Base-by-base conservation (phyloP, 2,329 filamentous ascomycete genomes). In the Colletotrichum plurivorum region DNA sequence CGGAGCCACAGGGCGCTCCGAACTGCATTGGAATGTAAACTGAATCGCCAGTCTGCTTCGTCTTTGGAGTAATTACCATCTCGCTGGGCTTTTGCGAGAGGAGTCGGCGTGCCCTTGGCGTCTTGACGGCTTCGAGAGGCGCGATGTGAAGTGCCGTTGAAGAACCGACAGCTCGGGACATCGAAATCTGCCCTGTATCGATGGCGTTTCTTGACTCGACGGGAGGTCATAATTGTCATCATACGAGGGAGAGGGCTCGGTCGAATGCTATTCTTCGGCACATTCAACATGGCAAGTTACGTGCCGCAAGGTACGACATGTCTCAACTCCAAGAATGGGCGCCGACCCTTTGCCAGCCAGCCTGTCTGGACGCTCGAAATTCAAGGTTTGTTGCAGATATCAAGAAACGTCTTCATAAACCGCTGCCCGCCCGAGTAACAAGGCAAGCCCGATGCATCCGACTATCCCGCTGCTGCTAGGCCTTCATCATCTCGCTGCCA, bases 121-220 rank as follows among this genome's bases (percentile, higher is more conserved):
- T 12, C 9, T 9, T 54, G 41, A 16, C 41, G 61, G 61, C 49
- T 41, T 51, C 41, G n/a, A 20, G 13, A 51, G 27, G 16, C 15
- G 15, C 22, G 25, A n/a, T n/a, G 18, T 20, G n/a, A 27, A 48
- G 20, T 60, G 48, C 67, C 55, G 67, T 69, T 69, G 62, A 5
- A 36, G 7, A 67, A 69, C 62, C 55, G 52, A 6, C 22, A 22
- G 15, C 4, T 16, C 20, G 67, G 55, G 51, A 67, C 20, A 39
- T 9, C 12, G 9, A 3, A 15, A 5, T 10, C 15, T n/a, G 16
- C 18, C 13, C 25, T 15, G 41, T 36, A 43, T 41, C 39, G 10
- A 31, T 9, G 18, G 45, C 15, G 9, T 48, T 36, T 36, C 6
- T 9, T 36, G 31, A 36, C 31, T 36, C 31, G 31, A 48, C 10